Evolutionary conservation across 805 yeast genomes (phyloP), one percentile per base, ranked within the genome.

Genomic region (Brettanomyces nanus): DNA sequence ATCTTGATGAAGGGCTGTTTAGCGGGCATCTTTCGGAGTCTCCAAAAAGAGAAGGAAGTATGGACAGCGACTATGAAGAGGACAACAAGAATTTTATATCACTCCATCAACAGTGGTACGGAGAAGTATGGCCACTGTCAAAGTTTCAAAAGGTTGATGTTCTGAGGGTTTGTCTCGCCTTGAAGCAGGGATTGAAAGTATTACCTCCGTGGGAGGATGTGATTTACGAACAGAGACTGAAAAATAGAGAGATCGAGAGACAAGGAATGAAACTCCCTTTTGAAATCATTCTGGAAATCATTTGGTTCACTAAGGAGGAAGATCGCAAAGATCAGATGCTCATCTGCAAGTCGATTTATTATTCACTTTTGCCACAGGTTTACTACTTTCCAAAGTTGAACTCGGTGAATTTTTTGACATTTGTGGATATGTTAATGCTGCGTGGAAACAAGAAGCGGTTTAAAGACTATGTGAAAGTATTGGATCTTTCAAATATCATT

Each of bases 401-500:
- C 34, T 77, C 92, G 4, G 64, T 67, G 37, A 89, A 87, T 56
- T 89, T 86, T 53, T 61, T 64, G 41, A 56, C 59, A 19, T 92
- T 90, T 62, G 90, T 87, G 31, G 85, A 81, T 6, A 62, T 85
- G 0, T 79, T 19, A 47, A 59, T 40, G 61, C 68, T 17, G 54
- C 68, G 33, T n/a, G 43, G 44, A 13, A 71, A 70, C 55, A 65
- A 60, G 42, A 69, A 69, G 45, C 53, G 52, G 20, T 58, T 76
- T 28, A 90, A 89, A 3, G 60, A 68, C 9, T 52, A 71, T 40
- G 92, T 92, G 13, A 67, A 66, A 38, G 68, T 66, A 13, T 66
- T 92, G 30, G 92, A 92, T 53, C 65, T 92, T 27, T 72, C 95
- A 7, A 69, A 74, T 31, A 85, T 89, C 34, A 77, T 87, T 43